Base-by-base conservation (phyloP, 208 protist genomes). In the Crithidia fasciculata region DNA sequence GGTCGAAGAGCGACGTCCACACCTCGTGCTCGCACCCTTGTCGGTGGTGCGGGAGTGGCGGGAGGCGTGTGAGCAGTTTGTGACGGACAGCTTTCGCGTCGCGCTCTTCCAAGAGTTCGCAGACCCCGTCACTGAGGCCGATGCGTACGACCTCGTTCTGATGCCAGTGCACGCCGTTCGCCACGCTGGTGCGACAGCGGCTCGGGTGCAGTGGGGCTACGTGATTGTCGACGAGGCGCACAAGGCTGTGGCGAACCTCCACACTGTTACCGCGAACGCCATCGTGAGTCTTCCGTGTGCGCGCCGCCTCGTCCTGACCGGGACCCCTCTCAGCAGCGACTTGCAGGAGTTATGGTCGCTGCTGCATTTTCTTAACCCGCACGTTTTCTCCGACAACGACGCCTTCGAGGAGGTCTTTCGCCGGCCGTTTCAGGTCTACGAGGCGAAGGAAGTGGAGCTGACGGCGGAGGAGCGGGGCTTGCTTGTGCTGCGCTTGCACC, bases 281-380 rank as follows among this genome's bases (percentile, higher is more conserved):
- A 87, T 94, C 36, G 37, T 85, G 10, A 10, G 19, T 5, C 49
- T 93, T 3, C 76, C 65, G 16, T 82, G 64, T 44, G 41, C n/a
- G 28, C 79, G 86, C 50, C 85, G 97, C 16, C 72, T 98, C 28
- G 87, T 98, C 18, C 80, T 99, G 19, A 99, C 96, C 16, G 98
- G 98, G 19, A 99, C 98, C 37, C 98, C 98, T 8, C 75, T 99
- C 43, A 97, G 99, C 87, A 99, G 99, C 85, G 99, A 99, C 83
- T 67, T 99, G 57, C 91, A 98, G 59, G 99, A 99, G 86, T 83
- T 99, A 43, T 99, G 98, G 98, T 91, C 98, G 28, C 83, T 99
- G 50, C 89, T 99, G 40, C 98, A 99, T 82, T 99, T 99, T 79
- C 80, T 99, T 7, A 93, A 99, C 37, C 98, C 98, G 8, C 79